Evolutionary conservation across 176 grass and related monocot genomes (phyloP).

Genomic region (Melocanna baccifera): DNA sequence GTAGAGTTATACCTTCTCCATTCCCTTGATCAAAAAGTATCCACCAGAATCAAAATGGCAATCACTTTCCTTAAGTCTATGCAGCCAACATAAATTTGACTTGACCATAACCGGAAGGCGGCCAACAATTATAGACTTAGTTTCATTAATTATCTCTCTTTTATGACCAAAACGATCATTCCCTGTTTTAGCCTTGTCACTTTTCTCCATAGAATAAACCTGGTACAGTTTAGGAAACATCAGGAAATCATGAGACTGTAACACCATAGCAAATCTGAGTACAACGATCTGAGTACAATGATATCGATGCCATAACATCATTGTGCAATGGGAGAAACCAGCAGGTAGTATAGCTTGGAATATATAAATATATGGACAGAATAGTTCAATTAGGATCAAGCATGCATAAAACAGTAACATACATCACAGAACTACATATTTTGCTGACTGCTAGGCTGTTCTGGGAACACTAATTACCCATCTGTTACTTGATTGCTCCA

Average conservation of each 20-base stretch:
- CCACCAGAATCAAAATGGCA: conserved; percentile 91
- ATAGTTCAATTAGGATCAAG: conserved; percentile 16
- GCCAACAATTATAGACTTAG: conserved; percentile 54
- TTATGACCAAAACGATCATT: conserved; percentile 60
- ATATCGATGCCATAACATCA: neutral
- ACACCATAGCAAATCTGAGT: conserved; percentile 23
- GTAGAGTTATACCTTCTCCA: conserved; percentile 77
- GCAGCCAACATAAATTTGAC: conserved; percentile 83
- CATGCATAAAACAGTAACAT: neutral
- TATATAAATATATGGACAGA: conserved; percentile 9
- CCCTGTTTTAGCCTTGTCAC: conserved; percentile 80
- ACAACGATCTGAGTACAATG: no score
- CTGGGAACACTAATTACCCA: neutral
- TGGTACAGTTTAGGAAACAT: conserved; percentile 40
- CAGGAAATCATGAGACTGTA: conserved; percentile 20
- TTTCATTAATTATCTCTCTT: conserved; percentile 48
- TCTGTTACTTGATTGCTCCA: neutral
- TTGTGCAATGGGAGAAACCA: neutral
- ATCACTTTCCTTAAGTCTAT: conserved; percentile 53
- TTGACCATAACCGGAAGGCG: conserved; percentile 85
- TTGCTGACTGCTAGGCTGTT: neutral
- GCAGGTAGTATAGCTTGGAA: neutral
- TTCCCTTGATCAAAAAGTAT: conserved; percentile 98
- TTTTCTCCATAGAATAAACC: conserved; percentile 83
- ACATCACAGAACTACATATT: neutral